These are phyloP conservation scores for Manihot esculenta DNA, from an alignment of 441 rosid genomes.

Conservation along the genomic window DNA sequence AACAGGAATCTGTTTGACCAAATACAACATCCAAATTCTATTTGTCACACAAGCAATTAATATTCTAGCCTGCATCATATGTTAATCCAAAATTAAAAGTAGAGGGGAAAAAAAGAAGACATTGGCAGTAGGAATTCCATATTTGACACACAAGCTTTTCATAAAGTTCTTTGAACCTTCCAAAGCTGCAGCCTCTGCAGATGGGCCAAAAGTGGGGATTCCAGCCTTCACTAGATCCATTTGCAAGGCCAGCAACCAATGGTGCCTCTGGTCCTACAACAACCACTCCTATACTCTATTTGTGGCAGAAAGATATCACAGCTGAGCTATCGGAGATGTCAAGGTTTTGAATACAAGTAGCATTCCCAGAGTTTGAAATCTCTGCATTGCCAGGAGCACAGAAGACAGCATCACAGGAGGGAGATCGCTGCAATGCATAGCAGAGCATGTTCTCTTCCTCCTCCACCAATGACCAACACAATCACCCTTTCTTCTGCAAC, in stretches of 20 bases:
- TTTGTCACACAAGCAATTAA: neutral
- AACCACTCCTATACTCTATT: slow-evolving; percentile 68
- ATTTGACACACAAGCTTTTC: slow-evolving; percentile 85
- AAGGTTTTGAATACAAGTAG: slow-evolving; percentile 74
- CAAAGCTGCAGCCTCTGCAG: slow-evolving; percentile 89
- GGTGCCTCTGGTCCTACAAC: slow-evolving; percentile 95
- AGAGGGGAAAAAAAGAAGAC: slow-evolving; percentile 28
- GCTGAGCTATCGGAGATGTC: slow-evolving; percentile 59
- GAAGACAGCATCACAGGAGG: slow-evolving; percentile 65
- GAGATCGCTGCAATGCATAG: slow-evolving; percentile 73
- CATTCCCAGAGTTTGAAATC: slow-evolving; percentile 74
- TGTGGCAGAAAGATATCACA: slow-evolving; percentile 63
- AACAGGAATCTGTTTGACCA: too few species aligned
- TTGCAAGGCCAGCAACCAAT: slow-evolving; percentile 81
- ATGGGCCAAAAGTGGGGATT: slow-evolving; percentile 86
- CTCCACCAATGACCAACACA: slow-evolving; percentile 91
- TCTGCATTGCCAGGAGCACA: slow-evolving; percentile 95
- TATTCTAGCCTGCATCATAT: neutral
- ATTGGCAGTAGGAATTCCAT: slow-evolving; percentile 91
- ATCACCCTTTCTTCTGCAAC: slow-evolving; percentile 57
- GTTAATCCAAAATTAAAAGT: neutral
- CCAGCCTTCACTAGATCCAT: slow-evolving; percentile 64
- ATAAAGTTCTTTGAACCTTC: slow-evolving; percentile 96
- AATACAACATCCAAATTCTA: too few species aligned
- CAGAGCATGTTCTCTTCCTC: slow-evolving; percentile 98